Conservation (phyloP, 1,139 yeast genomes). For the Pneumocystis wakefieldiae region DNA sequence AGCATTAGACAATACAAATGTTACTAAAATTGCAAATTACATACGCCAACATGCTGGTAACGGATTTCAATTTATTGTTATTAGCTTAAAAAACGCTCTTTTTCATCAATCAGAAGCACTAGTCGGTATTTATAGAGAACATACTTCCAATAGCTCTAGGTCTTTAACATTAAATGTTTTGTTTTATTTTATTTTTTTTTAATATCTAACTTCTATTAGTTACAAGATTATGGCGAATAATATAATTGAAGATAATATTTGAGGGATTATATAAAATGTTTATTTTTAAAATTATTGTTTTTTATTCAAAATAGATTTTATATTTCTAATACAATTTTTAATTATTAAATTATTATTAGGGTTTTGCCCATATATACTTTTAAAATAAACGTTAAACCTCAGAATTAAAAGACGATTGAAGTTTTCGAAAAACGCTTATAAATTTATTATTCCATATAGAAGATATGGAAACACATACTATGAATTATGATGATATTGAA, state of each 20-base stretch:
- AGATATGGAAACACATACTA: constrained; percentile 4
- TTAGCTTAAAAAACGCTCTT: constrained; percentile 73
- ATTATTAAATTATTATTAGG: background rate
- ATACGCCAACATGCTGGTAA: constrained; percentile 65
- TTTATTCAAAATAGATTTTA: background rate
- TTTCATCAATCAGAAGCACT: constrained; percentile 81
- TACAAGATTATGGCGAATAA: background rate
- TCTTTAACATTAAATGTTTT: constrained; percentile 62
- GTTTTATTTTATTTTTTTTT: background rate
- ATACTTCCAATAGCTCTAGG: constrained; percentile 55
- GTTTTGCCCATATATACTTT: background rate
- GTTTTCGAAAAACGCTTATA: background rate
- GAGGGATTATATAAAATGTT: background rate
- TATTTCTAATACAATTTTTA: background rate
- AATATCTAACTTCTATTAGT: constrained; percentile 1
- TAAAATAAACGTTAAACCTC: background rate
- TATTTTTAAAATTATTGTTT: background rate
- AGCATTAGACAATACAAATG: constrained; percentile 83
- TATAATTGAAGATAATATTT: background rate
- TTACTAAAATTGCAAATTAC: constrained; percentile 68
- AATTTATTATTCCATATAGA: background rate
- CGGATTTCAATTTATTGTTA: constrained; percentile 80
- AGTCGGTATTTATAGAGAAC: constrained; percentile 88
- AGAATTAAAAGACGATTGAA: background rate
- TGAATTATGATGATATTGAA: constrained; percentile 72